Evolutionary conservation across 768 basidiomycete species (phyloP).

Genomic region (Lentinula edodes): DNA sequence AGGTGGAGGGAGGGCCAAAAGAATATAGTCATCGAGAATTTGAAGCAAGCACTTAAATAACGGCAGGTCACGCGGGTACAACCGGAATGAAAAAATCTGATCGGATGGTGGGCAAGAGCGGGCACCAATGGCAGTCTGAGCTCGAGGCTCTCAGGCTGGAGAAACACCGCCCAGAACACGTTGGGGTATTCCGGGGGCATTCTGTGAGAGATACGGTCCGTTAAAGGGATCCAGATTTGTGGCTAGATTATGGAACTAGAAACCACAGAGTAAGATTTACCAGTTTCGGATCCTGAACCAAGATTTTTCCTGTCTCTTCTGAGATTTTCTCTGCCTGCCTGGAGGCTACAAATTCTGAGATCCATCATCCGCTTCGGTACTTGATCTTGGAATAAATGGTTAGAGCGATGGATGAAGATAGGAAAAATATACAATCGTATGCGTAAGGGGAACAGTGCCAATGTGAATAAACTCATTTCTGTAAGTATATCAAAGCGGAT

Average conservation of each 20-base stretch:
- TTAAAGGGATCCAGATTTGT: background rate
- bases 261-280: background rate
- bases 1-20: background rate
- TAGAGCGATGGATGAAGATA: background rate
- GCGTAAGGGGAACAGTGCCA: too few species aligned
- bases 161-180: background rate
- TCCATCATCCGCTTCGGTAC: background rate
- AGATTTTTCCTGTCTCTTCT: too few species aligned
- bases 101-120: background rate
- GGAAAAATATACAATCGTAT: too few species aligned
- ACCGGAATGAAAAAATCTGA: slow-evolving; percentile 7
- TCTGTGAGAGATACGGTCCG: background rate
- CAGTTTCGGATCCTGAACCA: background rate
- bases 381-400: background rate
- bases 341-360: background rate
- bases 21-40: background rate
- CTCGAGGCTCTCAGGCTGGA: background rate
- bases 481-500: too few species aligned
- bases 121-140: background rate
- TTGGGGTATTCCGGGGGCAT: background rate
- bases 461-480: too few species aligned
- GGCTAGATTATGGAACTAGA: background rate
- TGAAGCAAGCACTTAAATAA: background rate
- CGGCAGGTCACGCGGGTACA: slow-evolving; percentile 7
- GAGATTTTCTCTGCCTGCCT: background rate